phyloP scores from a whole-genome alignment of 768 basidiomycete species.

The Paxillus involutus region DNA sequence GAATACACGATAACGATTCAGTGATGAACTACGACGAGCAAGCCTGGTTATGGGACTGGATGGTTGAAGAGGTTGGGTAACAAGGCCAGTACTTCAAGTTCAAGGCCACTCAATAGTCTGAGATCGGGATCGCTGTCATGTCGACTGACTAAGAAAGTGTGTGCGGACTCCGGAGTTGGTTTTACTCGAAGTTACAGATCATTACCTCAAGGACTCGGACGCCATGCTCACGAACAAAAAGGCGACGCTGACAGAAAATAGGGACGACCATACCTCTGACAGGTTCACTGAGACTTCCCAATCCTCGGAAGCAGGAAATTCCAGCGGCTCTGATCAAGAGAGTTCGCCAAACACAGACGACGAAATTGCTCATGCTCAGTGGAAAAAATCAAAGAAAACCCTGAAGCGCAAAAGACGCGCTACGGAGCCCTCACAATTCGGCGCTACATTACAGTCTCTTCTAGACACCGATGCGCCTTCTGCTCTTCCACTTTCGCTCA shows the following conservation, averaged over 20 bases:
- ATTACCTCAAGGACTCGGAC: background rate
- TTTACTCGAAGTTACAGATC: no score
- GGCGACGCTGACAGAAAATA: constrained; percentile 39
- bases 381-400: constrained; percentile 73
- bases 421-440: constrained; percentile 72
- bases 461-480: constrained; percentile 73
- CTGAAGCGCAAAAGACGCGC: constrained; percentile 82
- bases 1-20: background rate
- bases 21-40: constrained; percentile 3
- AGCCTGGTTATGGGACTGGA: constrained; percentile 1
- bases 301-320: constrained; percentile 12
- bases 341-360: constrained; percentile 55
- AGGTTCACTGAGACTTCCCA: constrained; percentile 5
- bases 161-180: no score
- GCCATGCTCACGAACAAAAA: constrained; percentile 57
- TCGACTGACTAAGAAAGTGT: background rate
- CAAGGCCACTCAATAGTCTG: background rate
- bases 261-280: constrained; percentile 10
- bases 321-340: constrained; percentile 16
- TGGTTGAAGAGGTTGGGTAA: constrained; percentile 4
- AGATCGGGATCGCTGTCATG: background rate
- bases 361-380: constrained; percentile 57
- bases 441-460: constrained; percentile 69
- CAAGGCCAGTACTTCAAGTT: background rate
- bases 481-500: constrained; percentile 71